These are phyloP conservation scores for Rhodotorula babjevae DNA, from an alignment of 768 basidiomycete genomes.

Conservation along the genomic window DNA sequence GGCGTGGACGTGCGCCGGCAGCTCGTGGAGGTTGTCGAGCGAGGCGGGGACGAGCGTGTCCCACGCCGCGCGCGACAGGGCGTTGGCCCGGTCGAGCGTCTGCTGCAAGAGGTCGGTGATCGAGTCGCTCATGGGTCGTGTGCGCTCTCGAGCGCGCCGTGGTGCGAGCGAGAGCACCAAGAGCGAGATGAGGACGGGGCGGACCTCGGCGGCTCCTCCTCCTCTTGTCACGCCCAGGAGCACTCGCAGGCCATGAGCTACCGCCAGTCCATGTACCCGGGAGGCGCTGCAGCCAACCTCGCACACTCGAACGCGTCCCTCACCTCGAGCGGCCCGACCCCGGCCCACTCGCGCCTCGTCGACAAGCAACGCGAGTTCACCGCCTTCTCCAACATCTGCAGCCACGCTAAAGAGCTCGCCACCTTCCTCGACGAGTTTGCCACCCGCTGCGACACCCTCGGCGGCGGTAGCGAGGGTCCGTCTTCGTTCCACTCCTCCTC, in stretches of 20 bases:
- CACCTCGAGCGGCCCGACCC: neutral
- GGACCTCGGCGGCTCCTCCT: neutral
- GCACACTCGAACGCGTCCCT: neutral
- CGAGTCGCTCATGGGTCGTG: neutral
- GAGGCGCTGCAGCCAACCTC: neutral
- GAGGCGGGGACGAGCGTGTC: constrained; percentile 7
- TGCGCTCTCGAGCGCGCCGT: neutral
- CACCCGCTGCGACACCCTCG: constrained; percentile 29
- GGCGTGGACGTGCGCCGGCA: constrained; percentile 6
- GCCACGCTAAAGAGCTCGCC: constrained; percentile 23
- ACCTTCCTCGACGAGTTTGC: constrained; percentile 16
- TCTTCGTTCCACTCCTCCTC: no score
- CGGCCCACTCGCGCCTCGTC: constrained; percentile 7
- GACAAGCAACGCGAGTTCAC: constrained; percentile 40
- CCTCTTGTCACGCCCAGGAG: neutral
- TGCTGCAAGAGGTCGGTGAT: constrained; percentile 1
- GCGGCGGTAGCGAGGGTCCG: constrained; percentile 35
- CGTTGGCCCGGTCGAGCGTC: neutral
- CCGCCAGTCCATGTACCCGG: constrained; percentile 20
- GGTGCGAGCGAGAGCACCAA: neutral
- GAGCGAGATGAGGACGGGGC: neutral
- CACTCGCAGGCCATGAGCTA: constrained; percentile 9
- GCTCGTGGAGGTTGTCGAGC: constrained; percentile 13
- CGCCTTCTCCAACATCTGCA: constrained; percentile 27
- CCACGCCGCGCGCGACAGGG: constrained; percentile 1